These are phyloP conservation scores for Aciculosporium take DNA, from an alignment of 2,329 filamentous ascomycete genomes.

Conservation along the genomic window DNA sequence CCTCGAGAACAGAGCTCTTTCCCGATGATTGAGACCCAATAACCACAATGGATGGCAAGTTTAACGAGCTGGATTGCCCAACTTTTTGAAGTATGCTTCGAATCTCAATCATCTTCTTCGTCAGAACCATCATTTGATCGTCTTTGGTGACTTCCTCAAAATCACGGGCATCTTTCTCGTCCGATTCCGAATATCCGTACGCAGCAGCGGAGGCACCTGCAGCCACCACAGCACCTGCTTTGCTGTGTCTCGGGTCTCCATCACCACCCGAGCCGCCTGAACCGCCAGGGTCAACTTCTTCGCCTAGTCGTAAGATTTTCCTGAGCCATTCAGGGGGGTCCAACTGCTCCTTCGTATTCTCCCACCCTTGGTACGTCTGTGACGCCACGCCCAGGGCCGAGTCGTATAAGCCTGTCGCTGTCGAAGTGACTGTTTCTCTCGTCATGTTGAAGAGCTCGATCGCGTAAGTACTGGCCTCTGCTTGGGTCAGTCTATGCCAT, in stretches of 20 bases:
- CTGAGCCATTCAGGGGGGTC: slow-evolving; percentile 65
- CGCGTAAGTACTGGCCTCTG: slow-evolving; percentile 35
- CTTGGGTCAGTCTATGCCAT: slow-evolving; percentile 12
- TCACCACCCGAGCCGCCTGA: slow-evolving; percentile 32
- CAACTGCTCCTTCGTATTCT: slow-evolving; percentile 65
- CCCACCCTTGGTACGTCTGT: slow-evolving; percentile 69
- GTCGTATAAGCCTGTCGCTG: slow-evolving; percentile 56
- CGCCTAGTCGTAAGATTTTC: slow-evolving; percentile 50
- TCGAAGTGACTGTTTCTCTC: slow-evolving; percentile 53
- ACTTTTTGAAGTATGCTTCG: slow-evolving; percentile 80
- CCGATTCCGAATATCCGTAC: slow-evolving; percentile 60
- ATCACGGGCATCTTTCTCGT: slow-evolving; percentile 48
- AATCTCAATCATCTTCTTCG: slow-evolving; percentile 99
- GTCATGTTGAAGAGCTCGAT: slow-evolving; percentile 59
- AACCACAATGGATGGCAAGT: slow-evolving; percentile 93
- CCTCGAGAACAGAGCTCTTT: slow-evolving; percentile 92
- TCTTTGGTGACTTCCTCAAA: slow-evolving; percentile 61
- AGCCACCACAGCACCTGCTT: slow-evolving; percentile 44
- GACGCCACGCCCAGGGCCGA: slow-evolving; percentile 61
- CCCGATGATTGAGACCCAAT: slow-evolving; percentile 97
- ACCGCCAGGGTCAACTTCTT: slow-evolving; percentile 40
- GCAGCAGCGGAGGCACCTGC: slow-evolving; percentile 61
- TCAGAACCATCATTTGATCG: slow-evolving; percentile 98
- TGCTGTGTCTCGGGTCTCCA: slow-evolving; percentile 44
- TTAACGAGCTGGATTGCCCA: slow-evolving; percentile 78